These are phyloP conservation scores for Claviceps purpurea DNA, from an alignment of 2,329 filamentous ascomycete species.

Conservation along the genomic window DNA sequence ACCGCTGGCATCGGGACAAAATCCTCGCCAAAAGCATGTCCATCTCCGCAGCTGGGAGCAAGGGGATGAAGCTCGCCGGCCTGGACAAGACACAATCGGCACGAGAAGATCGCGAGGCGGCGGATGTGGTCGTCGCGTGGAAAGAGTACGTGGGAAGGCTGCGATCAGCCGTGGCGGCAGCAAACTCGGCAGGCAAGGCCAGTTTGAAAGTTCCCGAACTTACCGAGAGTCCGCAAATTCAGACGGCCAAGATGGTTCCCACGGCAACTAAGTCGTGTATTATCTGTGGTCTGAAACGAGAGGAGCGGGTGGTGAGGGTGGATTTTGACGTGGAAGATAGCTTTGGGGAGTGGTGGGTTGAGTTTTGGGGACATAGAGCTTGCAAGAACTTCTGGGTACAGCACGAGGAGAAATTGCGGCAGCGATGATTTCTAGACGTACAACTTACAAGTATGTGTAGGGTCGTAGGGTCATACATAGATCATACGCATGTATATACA, in stretches of 20 bases:
- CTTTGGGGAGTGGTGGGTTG: slow-evolving; percentile 94
- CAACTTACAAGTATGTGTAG: neutral
- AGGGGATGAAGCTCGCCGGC: slow-evolving; percentile 83
- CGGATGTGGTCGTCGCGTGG: slow-evolving; percentile 66
- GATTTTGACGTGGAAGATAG: slow-evolving; percentile 73
- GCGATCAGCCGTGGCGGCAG: slow-evolving; percentile 56
- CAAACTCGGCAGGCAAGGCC: slow-evolving; percentile 43
- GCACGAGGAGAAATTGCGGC: slow-evolving; percentile 56
- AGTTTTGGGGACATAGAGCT: slow-evolving; percentile 69
- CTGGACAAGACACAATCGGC: slow-evolving; percentile 72
- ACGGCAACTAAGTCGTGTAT: slow-evolving; percentile 65
- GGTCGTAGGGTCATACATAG: too few relatives aligned
- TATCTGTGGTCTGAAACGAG: slow-evolving; percentile 75
- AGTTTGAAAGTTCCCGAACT: slow-evolving; percentile 55
- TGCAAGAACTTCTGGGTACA: slow-evolving; percentile 80
- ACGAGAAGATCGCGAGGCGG: slow-evolving; percentile 73
- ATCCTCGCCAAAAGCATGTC: slow-evolving; percentile 78
- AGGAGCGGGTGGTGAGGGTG: slow-evolving; percentile 66
- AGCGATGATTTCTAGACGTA: slow-evolving; percentile 35
- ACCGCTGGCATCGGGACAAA: slow-evolving; percentile 83
- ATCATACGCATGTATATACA: too few relatives aligned
- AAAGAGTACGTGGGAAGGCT: slow-evolving; percentile 61
- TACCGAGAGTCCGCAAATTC: slow-evolving; percentile 52
- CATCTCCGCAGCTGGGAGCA: slow-evolving; percentile 63
- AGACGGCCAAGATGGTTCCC: slow-evolving; percentile 57